Evolutionary conservation across 2,329 filamentous ascomycete genomes (phyloP), one percentile per base, ranked within the genome.

Genomic region (Xylaria sp.): DNA sequence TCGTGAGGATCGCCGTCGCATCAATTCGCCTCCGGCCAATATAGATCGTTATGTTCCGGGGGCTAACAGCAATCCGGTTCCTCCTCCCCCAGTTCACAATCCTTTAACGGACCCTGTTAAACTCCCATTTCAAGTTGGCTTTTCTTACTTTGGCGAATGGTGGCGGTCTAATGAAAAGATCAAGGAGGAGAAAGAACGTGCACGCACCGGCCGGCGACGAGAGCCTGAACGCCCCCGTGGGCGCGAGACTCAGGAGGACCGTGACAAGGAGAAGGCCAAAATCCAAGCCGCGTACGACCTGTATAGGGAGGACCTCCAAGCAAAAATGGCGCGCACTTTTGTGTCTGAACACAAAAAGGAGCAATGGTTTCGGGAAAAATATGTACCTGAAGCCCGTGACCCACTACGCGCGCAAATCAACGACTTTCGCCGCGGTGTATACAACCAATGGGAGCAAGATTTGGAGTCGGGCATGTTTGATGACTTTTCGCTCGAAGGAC

Each of bases 311-410:
- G 87, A 89, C 35, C 78, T 90, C 1, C 87, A 90, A 70, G 86
- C 84, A 3, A 89, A 88, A 74, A 94, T 97, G 90, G 93, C 95
- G 0, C 88, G 93, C 67, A 83, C 86, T 1, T 99, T 99, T 74
- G 95, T 99, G 41, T 87, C 90, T 51, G 90, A 93, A 70, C 95
- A 99, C 78, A 97, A 96, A 75, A 88, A 88, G 43, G 95, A 99
- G 75, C 94, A 99, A 74, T 99, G 95, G 95, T 99, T 99, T 79
- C 92, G 90, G 70, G 95, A 99, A 77, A 89, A 92, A 74, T 99
- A 99, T 71, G 89, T 96, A 29, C 86, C 92, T 1, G 92, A 95
- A 68, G 87, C 94, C 56, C 85, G 91, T 54, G 89, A 93, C 67
- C 83, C 85, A 1, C 87, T 97, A 71, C 88, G 90, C 58, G 80